These are phyloP conservation scores for Aspergillus awamori DNA, from an alignment of 2,329 filamentous ascomycete genomes.

Conservation along the genomic window DNA sequence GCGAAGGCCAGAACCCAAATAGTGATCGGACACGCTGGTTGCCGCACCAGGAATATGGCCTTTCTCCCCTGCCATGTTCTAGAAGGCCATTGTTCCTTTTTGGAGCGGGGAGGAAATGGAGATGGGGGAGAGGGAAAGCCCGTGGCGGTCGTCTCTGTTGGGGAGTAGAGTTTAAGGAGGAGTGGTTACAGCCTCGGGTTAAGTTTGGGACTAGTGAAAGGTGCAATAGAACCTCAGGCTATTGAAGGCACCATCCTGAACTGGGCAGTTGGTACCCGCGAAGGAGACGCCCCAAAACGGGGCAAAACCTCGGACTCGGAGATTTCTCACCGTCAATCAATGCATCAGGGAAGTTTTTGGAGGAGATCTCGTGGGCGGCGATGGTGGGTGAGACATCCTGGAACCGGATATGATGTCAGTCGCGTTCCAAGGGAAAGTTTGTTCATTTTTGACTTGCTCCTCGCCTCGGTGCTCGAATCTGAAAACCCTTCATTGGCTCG, in stretches of 20 bases:
- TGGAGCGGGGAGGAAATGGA: not conserved
- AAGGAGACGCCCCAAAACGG: conserved; percentile 5
- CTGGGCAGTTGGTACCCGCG: conserved; percentile 11
- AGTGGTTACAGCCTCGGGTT: not conserved
- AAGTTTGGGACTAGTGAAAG: conserved; percentile 10
- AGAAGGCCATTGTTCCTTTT: conserved; percentile 9
- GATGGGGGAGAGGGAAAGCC: not conserved
- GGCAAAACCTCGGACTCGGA: conserved; percentile 25
- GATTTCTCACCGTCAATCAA: conserved; percentile 13
- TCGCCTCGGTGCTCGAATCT: not conserved
- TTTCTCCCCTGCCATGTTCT: conserved; percentile 10
- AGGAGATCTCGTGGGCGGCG: conserved; percentile 15
- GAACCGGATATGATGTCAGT: conserved; percentile 23
- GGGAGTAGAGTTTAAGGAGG: not conserved
- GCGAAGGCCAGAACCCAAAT: not conserved
- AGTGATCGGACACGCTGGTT: conserved; percentile 3
- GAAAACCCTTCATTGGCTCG: too few relatives aligned
- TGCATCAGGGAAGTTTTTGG: not conserved
- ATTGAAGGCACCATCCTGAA: conserved; percentile 21
- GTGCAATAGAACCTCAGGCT: conserved; percentile 22
- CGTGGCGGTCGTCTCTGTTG: not conserved
- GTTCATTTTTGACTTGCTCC: not conserved
- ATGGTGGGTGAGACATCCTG: conserved; percentile 16
- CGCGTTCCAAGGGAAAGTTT: conserved; percentile 10
- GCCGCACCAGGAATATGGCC: conserved; percentile 5